These are phyloP conservation scores for Globisporangium rhizosaccharum DNA, from an alignment of 352 stramenopile genomes.

Conservation along the genomic window DNA sequence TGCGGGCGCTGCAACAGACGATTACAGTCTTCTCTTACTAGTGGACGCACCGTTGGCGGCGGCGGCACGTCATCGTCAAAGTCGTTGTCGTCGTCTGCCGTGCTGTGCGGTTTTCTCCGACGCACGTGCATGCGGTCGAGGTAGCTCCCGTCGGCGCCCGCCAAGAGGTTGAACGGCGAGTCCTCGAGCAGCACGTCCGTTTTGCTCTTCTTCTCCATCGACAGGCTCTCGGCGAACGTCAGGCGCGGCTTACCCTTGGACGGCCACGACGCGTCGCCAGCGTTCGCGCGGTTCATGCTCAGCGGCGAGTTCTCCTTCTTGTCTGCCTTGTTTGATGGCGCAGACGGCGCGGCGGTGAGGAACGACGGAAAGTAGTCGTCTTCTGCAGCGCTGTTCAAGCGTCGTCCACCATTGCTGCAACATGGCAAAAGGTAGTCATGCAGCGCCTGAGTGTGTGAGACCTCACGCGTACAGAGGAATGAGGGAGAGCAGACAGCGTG, in stretches of 20 bases:
- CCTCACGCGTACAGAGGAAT: background rate
- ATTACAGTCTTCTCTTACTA: background rate
- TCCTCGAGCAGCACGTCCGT: constrained; percentile 40
- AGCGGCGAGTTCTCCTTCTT: constrained; percentile 48
- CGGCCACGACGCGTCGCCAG: constrained; percentile 20
- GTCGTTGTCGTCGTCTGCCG: constrained; percentile 15
- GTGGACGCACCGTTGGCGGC: constrained; percentile 38
- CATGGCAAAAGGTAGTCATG: background rate
- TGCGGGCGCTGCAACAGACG: background rate
- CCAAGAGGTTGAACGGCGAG: constrained; percentile 56
- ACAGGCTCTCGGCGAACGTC: constrained; percentile 65
- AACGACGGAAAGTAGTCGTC: constrained; percentile 78
- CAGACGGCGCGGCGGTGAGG: constrained; percentile 47
- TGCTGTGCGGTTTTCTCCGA: constrained; percentile 38
- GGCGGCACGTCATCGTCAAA: constrained; percentile 50
- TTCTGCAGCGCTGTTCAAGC: constrained; percentile 29
- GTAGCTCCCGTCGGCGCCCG: constrained; percentile 19
- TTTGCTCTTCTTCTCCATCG: constrained; percentile 49
- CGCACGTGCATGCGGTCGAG: constrained; percentile 41
- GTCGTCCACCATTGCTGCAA: constrained; percentile 9
- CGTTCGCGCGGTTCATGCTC: constrained; percentile 16
- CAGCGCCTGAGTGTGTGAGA: background rate
- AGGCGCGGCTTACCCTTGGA: constrained; percentile 32
- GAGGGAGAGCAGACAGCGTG: too few species aligned
- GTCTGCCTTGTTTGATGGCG: constrained; percentile 31